These are phyloP conservation scores for Mycosphaerella sp. DNA, from an alignment of 2,329 filamentous ascomycete genomes.

Conservation along the genomic window DNA sequence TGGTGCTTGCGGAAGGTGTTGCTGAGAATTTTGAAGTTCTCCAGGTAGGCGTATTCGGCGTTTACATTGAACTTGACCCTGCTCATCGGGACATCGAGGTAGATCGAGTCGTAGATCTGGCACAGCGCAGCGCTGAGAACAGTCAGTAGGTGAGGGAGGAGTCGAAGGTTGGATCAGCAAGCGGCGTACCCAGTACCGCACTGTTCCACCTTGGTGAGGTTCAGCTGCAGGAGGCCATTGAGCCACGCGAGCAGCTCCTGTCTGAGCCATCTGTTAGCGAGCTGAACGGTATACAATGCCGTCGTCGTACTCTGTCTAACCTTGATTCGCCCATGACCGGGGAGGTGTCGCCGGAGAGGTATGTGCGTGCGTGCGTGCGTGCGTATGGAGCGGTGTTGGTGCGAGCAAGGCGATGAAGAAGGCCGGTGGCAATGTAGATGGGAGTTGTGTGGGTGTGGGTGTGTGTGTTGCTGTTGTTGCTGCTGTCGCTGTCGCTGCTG, in stretches of 20 bases:
- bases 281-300: not conserved
- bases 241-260: conserved; percentile 96
- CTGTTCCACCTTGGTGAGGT: conserved; percentile 97
- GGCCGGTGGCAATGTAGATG: too few species aligned
- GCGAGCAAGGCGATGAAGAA: too few species aligned
- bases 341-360: too few species aligned
- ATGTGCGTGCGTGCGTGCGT: not conserved
- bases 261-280: conserved; percentile 45
- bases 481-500: not conserved
- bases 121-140: conserved; percentile 75
- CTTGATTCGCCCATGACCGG: conserved; percentile 24
- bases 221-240: conserved; percentile 95
- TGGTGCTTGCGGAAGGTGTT: conserved; percentile 79
- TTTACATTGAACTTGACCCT: conserved; percentile 98
- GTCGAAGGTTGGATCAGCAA: conserved; percentile 26
- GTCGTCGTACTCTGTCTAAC: not conserved
- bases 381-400: not conserved
- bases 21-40: conserved; percentile 97
- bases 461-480: not conserved
- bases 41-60: conserved; percentile 92
- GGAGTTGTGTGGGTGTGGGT: not conserved
- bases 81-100: conserved; percentile 88
- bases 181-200: conserved; percentile 81
- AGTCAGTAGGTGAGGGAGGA: conserved; percentile 16
- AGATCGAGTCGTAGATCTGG: conserved; percentile 98